Conservation (phyloP, 345 rosid genomes). For the Brassica cretica region DNA sequence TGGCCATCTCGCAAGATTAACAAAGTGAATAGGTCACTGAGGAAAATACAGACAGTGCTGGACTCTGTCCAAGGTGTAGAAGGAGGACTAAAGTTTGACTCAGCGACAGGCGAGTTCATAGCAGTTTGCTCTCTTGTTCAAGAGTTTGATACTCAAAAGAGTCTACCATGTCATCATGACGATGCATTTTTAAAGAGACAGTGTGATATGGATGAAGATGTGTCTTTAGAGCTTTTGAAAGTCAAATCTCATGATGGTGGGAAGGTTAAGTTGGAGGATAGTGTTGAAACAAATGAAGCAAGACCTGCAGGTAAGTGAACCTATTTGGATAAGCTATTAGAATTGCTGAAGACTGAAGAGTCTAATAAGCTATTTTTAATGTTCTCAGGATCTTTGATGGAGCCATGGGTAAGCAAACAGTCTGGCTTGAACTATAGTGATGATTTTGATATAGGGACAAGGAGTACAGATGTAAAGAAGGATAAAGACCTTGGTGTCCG, state of each 20-base stretch:
- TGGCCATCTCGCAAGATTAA: constrained; percentile 97
- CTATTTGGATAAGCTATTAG: not conserved
- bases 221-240: constrained; percentile 5
- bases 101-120: constrained; percentile 62
- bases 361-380: constrained; percentile 14
- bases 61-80: constrained; percentile 91
- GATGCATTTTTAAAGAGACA: constrained; percentile 12
- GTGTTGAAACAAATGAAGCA: constrained; percentile 33
- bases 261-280: constrained; percentile 55
- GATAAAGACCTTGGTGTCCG: constrained; percentile 37
- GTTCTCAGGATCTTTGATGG: constrained; percentile 36
- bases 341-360: not conserved
- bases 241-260: constrained; percentile 30
- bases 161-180: constrained; percentile 40
- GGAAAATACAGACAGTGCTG: constrained; percentile 76
- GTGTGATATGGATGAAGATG: constrained; percentile 8
- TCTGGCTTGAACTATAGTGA: constrained; percentile 34
- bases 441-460: constrained; percentile 26
- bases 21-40: constrained; percentile 79
- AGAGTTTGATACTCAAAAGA: constrained; percentile 47
- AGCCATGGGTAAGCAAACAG: constrained; percentile 42
- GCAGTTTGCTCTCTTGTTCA: constrained; percentile 52
- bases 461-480: constrained; percentile 36
- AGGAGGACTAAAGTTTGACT: constrained; percentile 77
- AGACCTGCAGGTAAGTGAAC: constrained; percentile 16